Evolutionary conservation across 176 grass and related monocot species (phyloP).

Genomic region (Elaeis guineensis): DNA sequence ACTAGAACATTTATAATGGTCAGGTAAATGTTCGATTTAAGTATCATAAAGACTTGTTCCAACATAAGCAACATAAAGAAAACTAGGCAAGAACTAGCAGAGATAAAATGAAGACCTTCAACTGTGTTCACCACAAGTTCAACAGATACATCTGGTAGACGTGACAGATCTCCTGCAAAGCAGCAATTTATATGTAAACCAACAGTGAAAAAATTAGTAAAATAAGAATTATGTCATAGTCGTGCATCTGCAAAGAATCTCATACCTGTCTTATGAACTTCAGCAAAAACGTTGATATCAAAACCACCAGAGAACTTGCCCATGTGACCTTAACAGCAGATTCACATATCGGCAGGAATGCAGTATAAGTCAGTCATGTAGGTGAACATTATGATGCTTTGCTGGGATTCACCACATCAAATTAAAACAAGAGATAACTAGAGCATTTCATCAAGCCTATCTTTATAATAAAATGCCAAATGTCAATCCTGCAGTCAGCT

Average conservation of each 20-base stretch:
- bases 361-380: too few relatives aligned
- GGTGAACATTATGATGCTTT: too few relatives aligned
- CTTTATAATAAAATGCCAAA: too few relatives aligned
- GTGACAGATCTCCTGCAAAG: constrained; percentile 49
- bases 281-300: constrained; percentile 78
- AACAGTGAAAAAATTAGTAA: neutral
- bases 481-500: too few relatives aligned
- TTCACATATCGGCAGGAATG: neutral
- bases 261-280: constrained; percentile 76
- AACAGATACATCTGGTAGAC: constrained; percentile 71
- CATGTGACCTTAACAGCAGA: constrained; percentile 37
- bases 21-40: too few relatives aligned
- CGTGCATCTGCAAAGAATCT: neutral
- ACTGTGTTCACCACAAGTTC: constrained; percentile 75
- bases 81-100: neutral
- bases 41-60: too few relatives aligned
- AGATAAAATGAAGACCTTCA: constrained; percentile 41
- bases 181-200: constrained; percentile 9
- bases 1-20: too few relatives aligned
- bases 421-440: neutral
- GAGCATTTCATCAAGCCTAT: neutral
- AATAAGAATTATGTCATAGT: too few relatives aligned
- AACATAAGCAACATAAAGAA: constrained; percentile 5
- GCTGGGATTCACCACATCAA: too few relatives aligned
- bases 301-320: constrained; percentile 94